Evolutionary conservation across 257 asterid species (phyloP), one percentile per base, ranked within the genome.

Genomic region (Apocynum venetum): DNA sequence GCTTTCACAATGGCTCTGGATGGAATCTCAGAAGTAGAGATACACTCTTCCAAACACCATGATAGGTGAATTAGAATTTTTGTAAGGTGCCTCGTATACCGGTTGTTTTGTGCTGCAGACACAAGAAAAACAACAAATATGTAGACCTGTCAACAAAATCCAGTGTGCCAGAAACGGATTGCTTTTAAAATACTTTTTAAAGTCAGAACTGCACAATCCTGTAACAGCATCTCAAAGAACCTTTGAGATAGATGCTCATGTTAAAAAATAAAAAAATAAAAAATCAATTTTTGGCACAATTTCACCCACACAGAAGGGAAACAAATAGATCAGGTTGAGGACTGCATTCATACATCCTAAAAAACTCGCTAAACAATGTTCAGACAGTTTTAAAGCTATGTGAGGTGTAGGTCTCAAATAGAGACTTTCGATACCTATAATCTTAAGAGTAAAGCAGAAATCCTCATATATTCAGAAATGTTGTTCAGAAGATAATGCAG

Each of bases 11-110:
- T 81, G 77, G 94, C 93, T 66, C 84, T 76, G 72, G 94, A 85
- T 46, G 88, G 81, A 81, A 78, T 85, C 80, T 84, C 93, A 47
- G 98, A 82, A 73, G 89, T 81, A 75, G 94, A 85, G 80, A 82
- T 83, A 83, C 97, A 93, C 87, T 93, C 97, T 86, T 92, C 90
- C 93, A 96, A 85, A 86, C 96, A 90, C 97, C 91, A 86, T 6
- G 90, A 82, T 74, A 96, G 86, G 86, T 96, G 94, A 86, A 96
- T 85, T 89, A 96, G 81, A 78, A 91, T 87, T 88, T 96, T 96
- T 2, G 91, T 90, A 44, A 96, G 97, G 83, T 96, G 99, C 88
- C 95, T 89, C 71, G 99, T 96, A 69, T 82, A 82, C 80, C 82
- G 81, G 84, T 96, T 96, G 85, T 92, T 93, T 88, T 72, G 85